Evolutionary conservation across 192 early-diverging fungal genomes (phyloP).

Genomic region (Podila epicladia): DNA sequence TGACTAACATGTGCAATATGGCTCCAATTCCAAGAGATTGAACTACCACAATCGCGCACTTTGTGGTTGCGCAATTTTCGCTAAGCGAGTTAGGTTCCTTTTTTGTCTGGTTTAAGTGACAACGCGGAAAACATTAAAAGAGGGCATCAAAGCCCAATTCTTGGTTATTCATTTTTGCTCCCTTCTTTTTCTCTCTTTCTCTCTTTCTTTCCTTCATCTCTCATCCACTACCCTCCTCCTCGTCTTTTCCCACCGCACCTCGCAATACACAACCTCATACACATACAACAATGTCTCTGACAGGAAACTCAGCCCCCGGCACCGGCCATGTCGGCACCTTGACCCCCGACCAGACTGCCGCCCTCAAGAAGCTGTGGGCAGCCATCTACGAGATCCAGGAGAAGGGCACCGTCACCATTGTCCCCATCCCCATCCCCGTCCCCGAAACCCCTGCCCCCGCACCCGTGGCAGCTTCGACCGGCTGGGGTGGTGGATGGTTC

Average conservation of each 20-base stretch:
- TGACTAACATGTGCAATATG: too few species aligned
- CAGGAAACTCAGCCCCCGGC: conserved; percentile 29
- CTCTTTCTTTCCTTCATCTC: neutral
- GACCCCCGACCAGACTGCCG: conserved; percentile 27
- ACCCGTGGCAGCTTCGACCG: neutral
- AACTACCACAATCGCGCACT: too few species aligned
- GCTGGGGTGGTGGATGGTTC: conserved; percentile 38
- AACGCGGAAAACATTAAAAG: too few species aligned
- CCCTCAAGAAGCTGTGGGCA: conserved; percentile 38
- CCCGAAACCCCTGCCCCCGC: conserved; percentile 2
- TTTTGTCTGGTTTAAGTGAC: too few species aligned
- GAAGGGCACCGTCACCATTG: conserved; percentile 29
- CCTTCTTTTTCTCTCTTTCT: neutral
- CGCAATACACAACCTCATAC: neutral
- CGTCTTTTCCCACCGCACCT: neutral
- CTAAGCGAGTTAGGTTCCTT: too few species aligned
- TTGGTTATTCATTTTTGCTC: neutral
- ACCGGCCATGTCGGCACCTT: conserved; percentile 45
- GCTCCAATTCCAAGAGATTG: too few species aligned
- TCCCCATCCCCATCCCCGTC: conserved; percentile 8
- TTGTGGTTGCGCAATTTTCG: too few species aligned
- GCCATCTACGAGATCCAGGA: conserved; percentile 24
- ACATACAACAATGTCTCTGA: conserved; percentile 7
- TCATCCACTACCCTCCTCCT: too few species aligned
- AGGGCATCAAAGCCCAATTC: neutral